A percentile compares a stretch with the other conserved stretches of the same genome.
Evolutionary conservation across 352 stramenopile genomes (phyloP).

Genomic region (Peronospora belbahrii): DNA sequence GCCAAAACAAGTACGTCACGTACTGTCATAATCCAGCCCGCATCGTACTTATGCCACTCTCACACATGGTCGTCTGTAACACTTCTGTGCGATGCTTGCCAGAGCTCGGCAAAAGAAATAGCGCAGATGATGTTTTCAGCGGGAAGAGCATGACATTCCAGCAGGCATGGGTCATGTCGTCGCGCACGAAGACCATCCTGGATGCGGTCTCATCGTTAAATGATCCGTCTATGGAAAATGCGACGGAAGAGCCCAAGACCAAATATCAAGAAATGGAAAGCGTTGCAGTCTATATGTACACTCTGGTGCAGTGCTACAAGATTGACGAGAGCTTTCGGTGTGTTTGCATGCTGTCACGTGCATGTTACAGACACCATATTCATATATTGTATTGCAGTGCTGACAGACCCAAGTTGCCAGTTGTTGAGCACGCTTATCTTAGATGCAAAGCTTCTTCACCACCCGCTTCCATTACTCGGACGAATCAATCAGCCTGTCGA

Average conservation of each 20-base stretch:
- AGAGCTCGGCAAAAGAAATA: slow-evolving; percentile 2
- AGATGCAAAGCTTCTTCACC: slow-evolving; percentile 1
- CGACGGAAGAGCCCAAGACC: slow-evolving; percentile 2
- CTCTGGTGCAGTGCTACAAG: slow-evolving; percentile 44
- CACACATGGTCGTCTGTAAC: background rate
- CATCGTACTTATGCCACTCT: too few relatives aligned
- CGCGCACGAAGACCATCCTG: slow-evolving; percentile 30
- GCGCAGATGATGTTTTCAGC: background rate
- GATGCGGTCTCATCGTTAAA: slow-evolving; percentile 14
- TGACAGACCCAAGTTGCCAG: slow-evolving; percentile 1
- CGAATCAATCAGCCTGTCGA: slow-evolving; percentile 9
- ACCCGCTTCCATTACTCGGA: background rate
- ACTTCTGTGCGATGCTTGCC: background rate
- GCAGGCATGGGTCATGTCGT: slow-evolving; percentile 32
- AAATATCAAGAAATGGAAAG: slow-evolving; percentile 30
- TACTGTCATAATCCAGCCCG: background rate
- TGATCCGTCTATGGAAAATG: background rate
- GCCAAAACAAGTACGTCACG: slow-evolving; percentile 3
- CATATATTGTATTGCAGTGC: slow-evolving; percentile 8
- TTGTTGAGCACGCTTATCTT: background rate
- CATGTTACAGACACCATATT: slow-evolving; percentile 2
- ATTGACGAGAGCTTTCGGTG: slow-evolving; percentile 30
- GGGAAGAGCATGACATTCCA: slow-evolving; percentile 11
- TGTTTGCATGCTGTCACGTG: slow-evolving; percentile 5
- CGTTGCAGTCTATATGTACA: slow-evolving; percentile 40